Percentiles rank a stretch among this genome's conserved stretches.
Evolutionary conservation across 352 stramenopile genomes (phyloP).

Genomic region (Phytopythium aichiense): DNA sequence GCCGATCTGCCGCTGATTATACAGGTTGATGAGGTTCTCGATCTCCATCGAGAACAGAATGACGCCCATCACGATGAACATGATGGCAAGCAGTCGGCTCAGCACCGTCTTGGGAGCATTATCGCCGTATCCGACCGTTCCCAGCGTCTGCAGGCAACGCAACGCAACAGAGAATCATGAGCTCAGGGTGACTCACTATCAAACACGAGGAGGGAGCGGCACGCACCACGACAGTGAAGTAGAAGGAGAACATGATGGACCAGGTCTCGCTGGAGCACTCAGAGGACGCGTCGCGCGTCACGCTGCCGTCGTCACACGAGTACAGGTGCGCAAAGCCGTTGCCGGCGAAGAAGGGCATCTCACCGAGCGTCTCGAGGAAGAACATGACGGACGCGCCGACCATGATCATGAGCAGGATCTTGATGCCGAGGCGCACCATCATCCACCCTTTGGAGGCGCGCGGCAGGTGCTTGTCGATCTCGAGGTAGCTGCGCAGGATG

Average conservation of each 20-base stretch:
- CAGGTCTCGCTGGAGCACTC: conserved; percentile 62
- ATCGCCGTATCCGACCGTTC: conserved; percentile 86
- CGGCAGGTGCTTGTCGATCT: conserved; percentile 79
- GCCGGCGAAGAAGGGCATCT: conserved; percentile 70
- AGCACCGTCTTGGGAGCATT: conserved; percentile 79
- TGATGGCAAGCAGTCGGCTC: conserved; percentile 79
- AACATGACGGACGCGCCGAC: conserved; percentile 81
- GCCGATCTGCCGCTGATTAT: conserved; percentile 74
- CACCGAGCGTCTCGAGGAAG: conserved; percentile 84
- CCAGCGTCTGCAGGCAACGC: conserved; percentile 48
- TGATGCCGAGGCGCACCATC: conserved; percentile 74
- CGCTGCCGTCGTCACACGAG: conserved; percentile 51
- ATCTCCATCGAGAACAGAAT: conserved; percentile 89
- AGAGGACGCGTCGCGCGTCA: conserved; percentile 43
- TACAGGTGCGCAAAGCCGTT: conserved; percentile 86
- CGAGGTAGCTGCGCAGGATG: conserved; percentile 76
- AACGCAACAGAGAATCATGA: neutral
- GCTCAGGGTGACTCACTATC: neutral
- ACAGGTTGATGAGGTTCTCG: conserved; percentile 83
- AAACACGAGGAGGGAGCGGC: neutral
- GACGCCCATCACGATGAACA: conserved; percentile 87
- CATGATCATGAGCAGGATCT: conserved; percentile 81
- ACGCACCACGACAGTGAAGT: conserved; percentile 85
- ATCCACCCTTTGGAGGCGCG: conserved; percentile 72
- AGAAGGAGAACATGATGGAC: conserved; percentile 88